These are phyloP conservation scores for Pseudozyma hubeiensis DNA, from an alignment of 1,284 basidiomycete genomes.

Conservation along the genomic window DNA sequence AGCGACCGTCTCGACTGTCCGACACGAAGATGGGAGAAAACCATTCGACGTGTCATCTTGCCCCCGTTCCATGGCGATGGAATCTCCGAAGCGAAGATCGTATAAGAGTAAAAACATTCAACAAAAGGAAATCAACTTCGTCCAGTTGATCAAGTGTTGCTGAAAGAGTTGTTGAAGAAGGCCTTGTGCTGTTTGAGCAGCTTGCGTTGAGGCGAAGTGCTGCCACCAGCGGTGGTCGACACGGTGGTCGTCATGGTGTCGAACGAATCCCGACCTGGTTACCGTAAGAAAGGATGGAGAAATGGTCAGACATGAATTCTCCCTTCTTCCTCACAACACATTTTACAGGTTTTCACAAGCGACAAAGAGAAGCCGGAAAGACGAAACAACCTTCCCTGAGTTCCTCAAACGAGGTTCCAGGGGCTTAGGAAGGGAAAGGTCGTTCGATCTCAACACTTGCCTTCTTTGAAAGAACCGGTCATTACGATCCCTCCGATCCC, in stretches of 20 bases:
- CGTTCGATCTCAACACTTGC: conserved; percentile 6
- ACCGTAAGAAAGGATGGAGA: background rate
- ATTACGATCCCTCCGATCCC: conserved; percentile 1
- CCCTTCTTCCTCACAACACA: background rate
- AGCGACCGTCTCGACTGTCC: too few species aligned
- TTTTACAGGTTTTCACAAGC: too few species aligned
- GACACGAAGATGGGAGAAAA: too few species aligned
- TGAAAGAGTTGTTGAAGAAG: conserved; percentile 43
- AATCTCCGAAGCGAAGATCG: background rate
- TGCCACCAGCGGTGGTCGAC: background rate
- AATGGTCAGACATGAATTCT: conserved; percentile 14
- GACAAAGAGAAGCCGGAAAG: too few species aligned
- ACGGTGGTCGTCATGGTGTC: conserved; percentile 20
- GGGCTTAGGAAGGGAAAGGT: background rate
- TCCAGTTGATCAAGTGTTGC: conserved; percentile 12
- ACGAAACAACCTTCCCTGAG: too few species aligned
- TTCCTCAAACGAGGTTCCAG: background rate
- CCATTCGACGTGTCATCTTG: too few species aligned
- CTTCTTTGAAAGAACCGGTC: background rate
- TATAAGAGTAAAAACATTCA: background rate
- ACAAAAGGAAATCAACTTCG: background rate
- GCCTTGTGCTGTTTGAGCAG: conserved; percentile 28
- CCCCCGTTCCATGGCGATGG: too few species aligned
- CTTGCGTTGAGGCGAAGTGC: conserved; percentile 11
- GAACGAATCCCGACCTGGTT: conserved; percentile 11